A percentile compares a stretch with the other conserved stretches of the same genome.
phyloP scores from a whole-genome alignment of 305 asterid species.

The Petunia hybrid region DNA sequence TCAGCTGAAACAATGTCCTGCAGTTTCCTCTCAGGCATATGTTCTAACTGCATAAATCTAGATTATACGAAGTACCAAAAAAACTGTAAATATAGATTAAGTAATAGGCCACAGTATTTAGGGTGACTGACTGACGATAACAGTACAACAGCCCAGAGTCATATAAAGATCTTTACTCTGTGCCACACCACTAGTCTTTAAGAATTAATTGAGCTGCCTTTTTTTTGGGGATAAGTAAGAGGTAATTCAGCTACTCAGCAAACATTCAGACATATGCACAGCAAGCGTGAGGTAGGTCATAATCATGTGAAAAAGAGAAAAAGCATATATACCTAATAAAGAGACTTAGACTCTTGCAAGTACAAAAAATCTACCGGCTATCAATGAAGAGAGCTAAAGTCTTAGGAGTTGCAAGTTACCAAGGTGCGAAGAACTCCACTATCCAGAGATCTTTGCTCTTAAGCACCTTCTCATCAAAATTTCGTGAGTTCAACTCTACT shows the following conservation, averaged over 20 bases:
- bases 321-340: not conserved
- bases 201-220: too few relatives aligned
- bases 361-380: constrained; percentile 5
- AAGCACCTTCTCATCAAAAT: constrained; percentile 85
- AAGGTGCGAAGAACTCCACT: constrained; percentile 97
- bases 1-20: constrained; percentile 5
- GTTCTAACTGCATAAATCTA: too few relatives aligned
- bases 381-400: not conserved
- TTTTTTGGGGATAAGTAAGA: too few relatives aligned
- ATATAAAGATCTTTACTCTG: not conserved
- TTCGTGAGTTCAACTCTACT: constrained; percentile 74
- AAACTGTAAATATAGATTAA: not conserved
- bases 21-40: not conserved
- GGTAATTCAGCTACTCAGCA: not conserved
- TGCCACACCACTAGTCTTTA: not conserved
- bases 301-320: not conserved
- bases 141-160: constrained; percentile 3
- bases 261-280: not conserved
- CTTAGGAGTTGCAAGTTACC: constrained; percentile 57
- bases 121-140: not conserved
- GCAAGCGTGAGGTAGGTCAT: not conserved
- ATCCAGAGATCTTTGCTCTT: constrained; percentile 96
- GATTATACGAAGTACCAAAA: too few relatives aligned
- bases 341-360: not conserved
- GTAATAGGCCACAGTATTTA: not conserved